Percentiles rank a stretch among this genome's conserved stretches.
Conservation (phyloP, 108 stramenopile genomes). For the Parietichytrium sp. region DNA sequence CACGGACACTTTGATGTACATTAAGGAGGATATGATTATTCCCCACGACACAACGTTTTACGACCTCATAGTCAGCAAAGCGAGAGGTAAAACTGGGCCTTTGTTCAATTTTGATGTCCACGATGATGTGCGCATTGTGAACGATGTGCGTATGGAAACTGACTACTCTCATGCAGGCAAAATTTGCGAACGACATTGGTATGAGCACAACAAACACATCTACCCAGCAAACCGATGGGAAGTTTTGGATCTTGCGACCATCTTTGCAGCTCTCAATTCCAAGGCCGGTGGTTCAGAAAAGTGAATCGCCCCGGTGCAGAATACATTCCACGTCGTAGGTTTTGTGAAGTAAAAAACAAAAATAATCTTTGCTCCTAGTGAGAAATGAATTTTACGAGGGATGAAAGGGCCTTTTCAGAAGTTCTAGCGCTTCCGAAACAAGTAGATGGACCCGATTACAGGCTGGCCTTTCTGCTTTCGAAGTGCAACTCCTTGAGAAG, state of each 20-base stretch:
- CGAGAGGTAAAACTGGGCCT: slow-evolving; percentile 90
- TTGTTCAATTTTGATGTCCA: slow-evolving; percentile 93
- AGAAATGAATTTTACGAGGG: too few species aligned
- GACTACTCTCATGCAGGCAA: slow-evolving; percentile 85
- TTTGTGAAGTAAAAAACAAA: too few species aligned
- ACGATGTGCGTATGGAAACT: slow-evolving; percentile 84
- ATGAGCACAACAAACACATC: slow-evolving; percentile 95
- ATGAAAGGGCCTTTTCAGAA: too few species aligned
- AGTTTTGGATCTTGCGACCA: slow-evolving; percentile 87
- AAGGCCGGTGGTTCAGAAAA: too few species aligned
- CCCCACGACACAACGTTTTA: slow-evolving; percentile 92
- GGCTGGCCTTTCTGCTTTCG: too few species aligned
- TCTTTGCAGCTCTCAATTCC: too few species aligned
- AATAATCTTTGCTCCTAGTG: too few species aligned
- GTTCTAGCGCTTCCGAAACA: too few species aligned
- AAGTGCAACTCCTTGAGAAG: too few species aligned
- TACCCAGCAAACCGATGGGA: slow-evolving; percentile 97
- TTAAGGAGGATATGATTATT: slow-evolving; percentile 97
- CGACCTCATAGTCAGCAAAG: slow-evolving; percentile 90
- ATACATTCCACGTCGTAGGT: too few species aligned
- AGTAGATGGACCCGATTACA: too few species aligned
- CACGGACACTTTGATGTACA: slow-evolving; percentile 84
- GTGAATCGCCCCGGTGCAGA: too few species aligned
- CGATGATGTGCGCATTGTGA: slow-evolving; percentile 78
- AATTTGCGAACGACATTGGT: slow-evolving; percentile 88